Evolutionary conservation across 176 grass and related monocot genomes (phyloP).

Genomic region (Ensete glaucum): DNA sequence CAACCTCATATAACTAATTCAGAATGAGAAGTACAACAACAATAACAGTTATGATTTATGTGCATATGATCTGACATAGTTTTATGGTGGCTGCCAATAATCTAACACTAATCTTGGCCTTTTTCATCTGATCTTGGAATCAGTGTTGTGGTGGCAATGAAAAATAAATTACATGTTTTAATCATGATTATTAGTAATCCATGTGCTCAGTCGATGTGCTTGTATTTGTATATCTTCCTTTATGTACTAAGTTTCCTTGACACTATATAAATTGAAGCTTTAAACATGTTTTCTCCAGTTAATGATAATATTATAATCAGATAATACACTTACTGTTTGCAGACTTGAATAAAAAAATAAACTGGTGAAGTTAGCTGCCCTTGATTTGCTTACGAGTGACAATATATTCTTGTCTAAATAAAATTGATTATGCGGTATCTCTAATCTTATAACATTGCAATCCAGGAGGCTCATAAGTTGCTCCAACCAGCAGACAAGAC

Average conservation of each 20-base stretch:
- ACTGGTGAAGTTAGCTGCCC: neutral
- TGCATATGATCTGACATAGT: no score
- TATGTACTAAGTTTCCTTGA: no score
- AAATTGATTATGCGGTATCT: neutral
- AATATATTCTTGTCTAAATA: no score
- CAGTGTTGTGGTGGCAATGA: no score
- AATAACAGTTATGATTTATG: no score
- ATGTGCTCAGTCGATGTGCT: neutral
- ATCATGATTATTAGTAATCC: neutral
- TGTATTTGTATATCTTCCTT: no score
- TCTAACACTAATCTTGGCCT: no score
- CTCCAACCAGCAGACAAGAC: slow-evolving; percentile 70
- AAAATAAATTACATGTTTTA: neutral
- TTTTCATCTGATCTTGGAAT: no score
- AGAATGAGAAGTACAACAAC: neutral
- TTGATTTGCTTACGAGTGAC: neutral
- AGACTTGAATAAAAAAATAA: neutral
- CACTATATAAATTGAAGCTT: neutral
- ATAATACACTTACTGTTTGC: neutral
- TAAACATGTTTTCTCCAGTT: neutral
- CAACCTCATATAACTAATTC: neutral
- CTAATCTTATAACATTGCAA: slow-evolving; percentile 17
- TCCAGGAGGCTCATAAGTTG: slow-evolving; percentile 77
- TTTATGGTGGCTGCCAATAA: no score
- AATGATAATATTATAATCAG: neutral